phyloP scores from a whole-genome alignment of 495 filamentous ascomycete genomes.

The Trichoderma erinaceum region DNA sequence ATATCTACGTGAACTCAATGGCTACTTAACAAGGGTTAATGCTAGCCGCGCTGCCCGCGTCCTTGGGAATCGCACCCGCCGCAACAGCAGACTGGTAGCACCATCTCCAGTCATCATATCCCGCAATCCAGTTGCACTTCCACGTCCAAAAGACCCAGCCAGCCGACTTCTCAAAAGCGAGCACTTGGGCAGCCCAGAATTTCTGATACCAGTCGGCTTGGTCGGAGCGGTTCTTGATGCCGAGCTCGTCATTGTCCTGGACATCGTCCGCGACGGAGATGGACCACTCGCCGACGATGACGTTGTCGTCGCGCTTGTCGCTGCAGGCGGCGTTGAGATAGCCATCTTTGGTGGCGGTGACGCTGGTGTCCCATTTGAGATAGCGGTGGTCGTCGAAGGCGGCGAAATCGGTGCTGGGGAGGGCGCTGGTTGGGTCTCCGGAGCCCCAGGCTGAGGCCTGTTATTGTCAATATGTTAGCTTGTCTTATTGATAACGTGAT shows the following conservation, averaged over 20 bases:
- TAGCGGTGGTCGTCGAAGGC: slow-evolving; percentile 42
- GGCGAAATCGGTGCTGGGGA: slow-evolving; percentile 23
- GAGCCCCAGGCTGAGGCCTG: slow-evolving; percentile 30
- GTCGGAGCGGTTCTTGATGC: slow-evolving; percentile 20
- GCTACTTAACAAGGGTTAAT: background rate
- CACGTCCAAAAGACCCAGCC: slow-evolving; percentile 63
- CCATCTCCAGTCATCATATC: background rate
- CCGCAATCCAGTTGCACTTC: slow-evolving; percentile 36
- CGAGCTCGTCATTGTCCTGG: slow-evolving; percentile 36
- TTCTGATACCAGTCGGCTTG: slow-evolving; percentile 36
- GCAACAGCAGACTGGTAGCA: slow-evolving; percentile 37
- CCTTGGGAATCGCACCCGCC: slow-evolving; percentile 44
- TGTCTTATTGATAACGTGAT: background rate
- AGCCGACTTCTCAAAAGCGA: slow-evolving; percentile 48
- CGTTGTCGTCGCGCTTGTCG: slow-evolving; percentile 31
- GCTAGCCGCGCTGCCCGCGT: slow-evolving; percentile 13
- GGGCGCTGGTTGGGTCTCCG: slow-evolving; percentile 24
- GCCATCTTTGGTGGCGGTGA: slow-evolving; percentile 35
- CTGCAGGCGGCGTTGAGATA: slow-evolving; percentile 48
- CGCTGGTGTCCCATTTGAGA: slow-evolving; percentile 44
- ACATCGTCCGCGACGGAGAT: slow-evolving; percentile 42
- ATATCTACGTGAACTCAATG: background rate
- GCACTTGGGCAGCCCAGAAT: slow-evolving; percentile 57
- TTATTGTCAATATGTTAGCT: slow-evolving; percentile 16
- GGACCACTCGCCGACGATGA: slow-evolving; percentile 54